Base-by-base conservation (phyloP, 805 yeast genomes). In the Candida easanensis region DNA sequence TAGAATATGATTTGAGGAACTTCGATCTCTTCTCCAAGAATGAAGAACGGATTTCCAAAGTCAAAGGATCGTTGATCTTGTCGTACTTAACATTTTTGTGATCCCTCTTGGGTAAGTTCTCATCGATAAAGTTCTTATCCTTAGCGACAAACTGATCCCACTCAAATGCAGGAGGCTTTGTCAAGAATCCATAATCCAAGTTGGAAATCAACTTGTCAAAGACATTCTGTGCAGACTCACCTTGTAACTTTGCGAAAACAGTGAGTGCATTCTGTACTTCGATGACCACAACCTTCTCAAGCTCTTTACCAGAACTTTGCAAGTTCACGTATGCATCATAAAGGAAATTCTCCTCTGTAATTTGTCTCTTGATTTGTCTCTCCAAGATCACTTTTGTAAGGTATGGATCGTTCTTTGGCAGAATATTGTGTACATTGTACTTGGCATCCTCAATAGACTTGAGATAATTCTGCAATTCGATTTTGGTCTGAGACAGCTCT, bases 271-370 rank as follows among this genome's bases (percentile, higher is more conserved):
- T 82, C 69, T 93, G 97, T 44, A 93, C 71, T 62, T 90, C 97
- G 61, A 80, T 72, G 27, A 84, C 88, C 18, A 93, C 93, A 48
- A 88, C 91, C 55, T 85, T 81, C 61, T 85, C 99, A 49, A 93
- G 74, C 60, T 89, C 93, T 44, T 82, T 81, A 38, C 96, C 97
- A 1, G 96, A 84, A 28, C 79, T 78, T 68, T 91, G 96, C 52
- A 90, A 73, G 64, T 91, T 90, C 52, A 81, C 72, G 61, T 77
- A 91, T 0, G 97, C 96, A 61, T 90, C 96, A 58, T 88, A 88
- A 36, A 91, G 70, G 57, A 82, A 84, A 63, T 84, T 84, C 62
- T 91, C 97, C 64, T 88, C 97, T 16, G 74, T 73, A 35, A 91
- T 64, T 61, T 88, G 96, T 52, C 75, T 77, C 54, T 76, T 82